These are phyloP conservation scores for Plasmodium vivax DNA, from an alignment of 169 alveolate genomes.

Conservation along the genomic window DNA sequence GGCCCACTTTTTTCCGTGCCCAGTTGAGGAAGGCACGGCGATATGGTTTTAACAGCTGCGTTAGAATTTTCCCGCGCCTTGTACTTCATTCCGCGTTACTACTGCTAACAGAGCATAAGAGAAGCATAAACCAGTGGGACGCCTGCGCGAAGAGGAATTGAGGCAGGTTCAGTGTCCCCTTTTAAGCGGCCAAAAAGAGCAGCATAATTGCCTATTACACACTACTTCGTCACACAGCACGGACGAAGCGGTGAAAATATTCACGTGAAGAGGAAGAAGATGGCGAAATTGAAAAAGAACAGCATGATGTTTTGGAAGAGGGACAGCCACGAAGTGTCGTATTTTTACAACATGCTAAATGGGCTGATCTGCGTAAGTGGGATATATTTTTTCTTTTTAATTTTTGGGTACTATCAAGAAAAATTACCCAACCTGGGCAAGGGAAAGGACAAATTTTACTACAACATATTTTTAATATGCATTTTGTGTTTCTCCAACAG, in stretches of 20 bases:
- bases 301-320: constrained; percentile 13
- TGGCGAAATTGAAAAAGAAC: constrained; percentile 26
- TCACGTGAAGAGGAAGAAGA: not conserved
- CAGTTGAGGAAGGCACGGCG: not conserved
- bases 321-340: constrained; percentile 1
- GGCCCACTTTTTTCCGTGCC: not conserved
- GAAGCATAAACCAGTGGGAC: not conserved
- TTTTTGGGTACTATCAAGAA: constrained; percentile 83
- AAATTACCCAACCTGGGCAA: constrained; percentile 71
- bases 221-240: not conserved
- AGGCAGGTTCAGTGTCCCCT: not conserved
- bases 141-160: not conserved
- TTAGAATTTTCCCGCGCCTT: not conserved
- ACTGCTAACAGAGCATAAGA: not conserved
- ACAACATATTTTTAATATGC: constrained; percentile 70
- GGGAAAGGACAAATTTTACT: constrained; percentile 62
- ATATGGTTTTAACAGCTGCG: not conserved
- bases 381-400: constrained; percentile 77
- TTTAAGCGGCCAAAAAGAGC: no score
- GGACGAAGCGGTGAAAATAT: not conserved
- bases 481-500: constrained; percentile 59
- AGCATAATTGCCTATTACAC: not conserved
- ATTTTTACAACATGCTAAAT: constrained; percentile 37
- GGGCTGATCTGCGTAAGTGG: constrained; percentile 74
- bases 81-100: not conserved